Evolutionary conservation across 176 grass and related monocot genomes (phyloP), one percentile per base, ranked within the genome.

Genomic region (Bothriochloa decipiens): DNA sequence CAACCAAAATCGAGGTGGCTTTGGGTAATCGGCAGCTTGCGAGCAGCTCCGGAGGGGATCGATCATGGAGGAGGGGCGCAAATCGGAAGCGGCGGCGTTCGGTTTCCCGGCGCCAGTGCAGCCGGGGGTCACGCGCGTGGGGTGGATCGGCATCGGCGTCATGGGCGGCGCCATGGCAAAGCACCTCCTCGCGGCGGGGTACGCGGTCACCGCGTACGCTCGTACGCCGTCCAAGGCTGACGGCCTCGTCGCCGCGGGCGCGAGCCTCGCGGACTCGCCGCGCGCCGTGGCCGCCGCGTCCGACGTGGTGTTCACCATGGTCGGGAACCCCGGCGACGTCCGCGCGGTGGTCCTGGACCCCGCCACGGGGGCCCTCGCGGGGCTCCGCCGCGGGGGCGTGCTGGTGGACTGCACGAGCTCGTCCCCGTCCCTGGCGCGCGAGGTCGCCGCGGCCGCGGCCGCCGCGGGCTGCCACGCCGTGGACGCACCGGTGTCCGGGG

Each of bases 261-360:
- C 85, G 18, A 62, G 53, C 6, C 83, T 98, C 7, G 87, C 43
- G 29, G 76, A 36, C 63, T 92, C 93, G 4, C 91, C 91, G 0
- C 76, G 89, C 7, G 63, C 88, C 74, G 91, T 91, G 15, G 87
- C 91, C 6, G 81, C 86, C 2, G 78, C 26, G 3, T 92, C 72
- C 18, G 81, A 98, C 65, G 87, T 98, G 62, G 86, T 95, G 11
- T 95, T 98, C 86, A 95, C 91, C 36, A 91, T 98, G 87, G 96
- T 98, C 11, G 84, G 93, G 0, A 89, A 96, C 61, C 91, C 93
- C 17, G 20, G 86, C 2, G 93, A 99, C 25, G 93, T 99, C 35
- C 89, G 93, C 47, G 62, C 68, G 0, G 85, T 82, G 7, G 55
- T 93, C 36, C 88, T 98, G 8, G 84, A 93, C 47, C 39, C 87